These are phyloP conservation scores for Secale cereale DNA, from an alignment of 176 grass and related monocot genomes.

Conservation along the genomic window DNA sequence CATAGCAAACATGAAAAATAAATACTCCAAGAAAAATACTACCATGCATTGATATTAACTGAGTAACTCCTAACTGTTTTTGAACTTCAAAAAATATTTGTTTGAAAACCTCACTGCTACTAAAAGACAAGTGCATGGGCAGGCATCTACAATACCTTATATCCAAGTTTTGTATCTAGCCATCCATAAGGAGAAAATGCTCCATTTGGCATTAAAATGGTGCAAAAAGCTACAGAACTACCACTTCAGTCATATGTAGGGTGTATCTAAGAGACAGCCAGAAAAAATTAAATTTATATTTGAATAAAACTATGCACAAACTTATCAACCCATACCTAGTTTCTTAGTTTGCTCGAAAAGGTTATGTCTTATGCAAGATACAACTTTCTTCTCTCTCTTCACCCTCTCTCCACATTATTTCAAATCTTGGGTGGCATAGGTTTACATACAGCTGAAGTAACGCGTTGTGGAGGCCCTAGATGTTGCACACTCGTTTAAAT, in stretches of 20 bases:
- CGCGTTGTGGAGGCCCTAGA: neutral
- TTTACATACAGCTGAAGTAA: neutral
- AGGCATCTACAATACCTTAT: conserved; percentile 4
- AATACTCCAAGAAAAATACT: neutral
- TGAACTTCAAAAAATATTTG: conserved; percentile 14
- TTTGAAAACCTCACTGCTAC: neutral
- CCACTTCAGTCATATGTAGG: neutral
- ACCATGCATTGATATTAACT: neutral
- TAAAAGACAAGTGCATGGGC: conserved; percentile 7
- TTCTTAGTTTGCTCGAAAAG: neutral
- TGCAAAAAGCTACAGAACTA: neutral
- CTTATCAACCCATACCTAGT: neutral
- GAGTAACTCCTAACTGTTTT: neutral
- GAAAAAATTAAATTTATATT: neutral
- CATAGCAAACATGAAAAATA: neutral
- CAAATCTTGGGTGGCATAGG: neutral
- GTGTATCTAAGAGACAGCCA: neutral
- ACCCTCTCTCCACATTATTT: neutral
- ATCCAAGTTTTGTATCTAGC: neutral
- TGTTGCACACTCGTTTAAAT: neutral
- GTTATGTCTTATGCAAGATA: neutral
- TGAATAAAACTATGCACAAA: neutral
- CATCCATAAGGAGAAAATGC: neutral
- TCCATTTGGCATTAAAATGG: neutral
- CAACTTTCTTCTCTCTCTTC: neutral